Evolutionary conservation across 192 early-diverging fungal species (phyloP).

Genomic region (Spizellomyces punctatus): DNA sequence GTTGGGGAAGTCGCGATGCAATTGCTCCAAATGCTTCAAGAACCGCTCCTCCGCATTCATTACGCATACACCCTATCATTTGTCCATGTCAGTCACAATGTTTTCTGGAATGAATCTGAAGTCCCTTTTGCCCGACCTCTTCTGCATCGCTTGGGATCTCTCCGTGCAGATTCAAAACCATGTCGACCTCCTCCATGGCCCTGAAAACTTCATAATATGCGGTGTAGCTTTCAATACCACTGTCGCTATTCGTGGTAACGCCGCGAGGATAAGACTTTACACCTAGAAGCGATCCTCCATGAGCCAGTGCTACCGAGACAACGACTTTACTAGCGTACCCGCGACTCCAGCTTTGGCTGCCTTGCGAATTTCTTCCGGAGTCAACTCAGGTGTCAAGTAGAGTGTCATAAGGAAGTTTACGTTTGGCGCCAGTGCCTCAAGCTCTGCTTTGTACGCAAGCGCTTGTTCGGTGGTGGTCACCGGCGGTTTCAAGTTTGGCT

Average conservation of each 20-base stretch:
- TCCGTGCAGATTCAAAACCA: constrained; percentile 95
- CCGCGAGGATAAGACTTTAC: constrained; percentile 95
- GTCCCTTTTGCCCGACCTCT: constrained; percentile 46
- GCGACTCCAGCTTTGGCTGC: constrained; percentile 83
- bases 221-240: constrained; percentile 88
- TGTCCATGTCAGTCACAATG: constrained; percentile 5
- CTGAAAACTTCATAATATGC: constrained; percentile 90
- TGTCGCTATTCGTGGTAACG: constrained; percentile 96
- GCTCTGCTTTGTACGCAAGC: constrained; percentile 76
- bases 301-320: background rate
- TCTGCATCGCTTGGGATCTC: constrained; percentile 87
- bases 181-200: constrained; percentile 91
- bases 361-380: constrained; percentile 84
- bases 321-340: constrained; percentile 39
- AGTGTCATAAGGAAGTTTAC: constrained; percentile 93
- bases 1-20: constrained; percentile 89
- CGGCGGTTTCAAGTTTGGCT: constrained; percentile 94
- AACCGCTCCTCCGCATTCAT: constrained; percentile 96
- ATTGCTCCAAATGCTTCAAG: constrained; percentile 77
- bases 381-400: constrained; percentile 85
- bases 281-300: constrained; percentile 45
- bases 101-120: background rate
- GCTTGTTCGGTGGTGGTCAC: constrained; percentile 87
- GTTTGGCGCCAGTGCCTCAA: constrained; percentile 79
- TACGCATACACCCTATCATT: constrained; percentile 76